Evolutionary conservation across 768 basidiomycete species (phyloP), one percentile per base, ranked within the genome.

Genomic region (Fibroporia radiculosa): DNA sequence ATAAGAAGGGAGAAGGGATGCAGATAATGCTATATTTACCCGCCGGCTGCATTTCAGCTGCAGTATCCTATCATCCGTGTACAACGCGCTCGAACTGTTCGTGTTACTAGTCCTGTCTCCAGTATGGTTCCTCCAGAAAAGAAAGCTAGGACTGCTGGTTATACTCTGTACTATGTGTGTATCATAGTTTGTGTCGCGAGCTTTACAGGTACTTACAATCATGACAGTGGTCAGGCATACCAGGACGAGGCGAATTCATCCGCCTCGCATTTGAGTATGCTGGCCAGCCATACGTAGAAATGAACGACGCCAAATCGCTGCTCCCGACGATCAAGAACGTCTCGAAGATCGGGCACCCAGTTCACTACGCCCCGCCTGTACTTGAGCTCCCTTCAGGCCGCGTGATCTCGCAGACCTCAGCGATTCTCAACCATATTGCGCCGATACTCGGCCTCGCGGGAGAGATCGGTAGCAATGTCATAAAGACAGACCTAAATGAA

Each of bases 331-430:
- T 62, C 47, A 50, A 50, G 14, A 32, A 52, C 20, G 39, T 54
- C 38, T 23, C 35, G 11, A 54, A 50, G 26, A 34, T 43, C 33
- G 55, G 52, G n/a, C 34, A 46, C 24, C 59, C 64, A 8, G 61
- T 65, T 3, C 59, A 65, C 28, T 68, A 71, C 49, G 70, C 70
- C 5, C 67, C 67, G 12, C 72, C 72, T 2, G 56, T 66, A 3
- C 62, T 74, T 34, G 56, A 63, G 46, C 45, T 58, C 14, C 55
- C 59, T 29, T 56, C 53, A 1, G 65, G 61, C 19, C 49, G 49
- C 8, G 45, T 59, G 31, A 18, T 70, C 33, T 65, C 62, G 14
- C 68, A 70, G 53, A 65, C 66, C 11, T 54, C 62, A 4, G 62
- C 59, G 29, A 69, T 70, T 53, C 53, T 69, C 47, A 56, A 60